Evolutionary conservation across 768 basidiomycete genomes (phyloP).

Genomic region (Daedaleopsis sinensis): DNA sequence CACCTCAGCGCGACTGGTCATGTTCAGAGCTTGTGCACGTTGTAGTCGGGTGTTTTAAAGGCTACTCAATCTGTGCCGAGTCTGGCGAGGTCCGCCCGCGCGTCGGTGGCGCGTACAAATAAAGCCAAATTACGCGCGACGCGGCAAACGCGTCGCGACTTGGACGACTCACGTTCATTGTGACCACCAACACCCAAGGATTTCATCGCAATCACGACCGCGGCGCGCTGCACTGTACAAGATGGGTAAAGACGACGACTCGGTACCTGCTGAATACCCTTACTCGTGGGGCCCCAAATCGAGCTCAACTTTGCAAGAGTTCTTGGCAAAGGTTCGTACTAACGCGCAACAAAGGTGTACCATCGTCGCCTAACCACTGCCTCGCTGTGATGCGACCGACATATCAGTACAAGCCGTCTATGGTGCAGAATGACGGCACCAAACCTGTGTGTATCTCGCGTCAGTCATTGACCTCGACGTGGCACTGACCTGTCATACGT

Average conservation of each 20-base stretch:
- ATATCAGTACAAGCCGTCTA: conserved; percentile 70
- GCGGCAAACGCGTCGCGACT: background rate
- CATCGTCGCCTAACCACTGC: background rate
- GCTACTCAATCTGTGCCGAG: too few relatives aligned
- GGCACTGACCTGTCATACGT: background rate
- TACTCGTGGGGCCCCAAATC: conserved; percentile 56
- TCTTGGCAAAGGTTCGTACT: conserved; percentile 52
- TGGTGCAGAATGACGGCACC: conserved; percentile 77
- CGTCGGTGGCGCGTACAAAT: conserved; percentile 22
- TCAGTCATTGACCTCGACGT: conserved; percentile 25
- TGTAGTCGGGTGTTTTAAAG: too few relatives aligned
- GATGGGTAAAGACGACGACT: conserved; percentile 41
- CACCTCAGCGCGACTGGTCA: too few relatives aligned
- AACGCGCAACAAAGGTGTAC: background rate
- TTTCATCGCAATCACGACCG: too few relatives aligned
- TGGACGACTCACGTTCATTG: background rate
- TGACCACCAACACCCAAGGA: background rate
- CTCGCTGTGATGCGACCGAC: conserved; percentile 1
- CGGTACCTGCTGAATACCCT: conserved; percentile 41
- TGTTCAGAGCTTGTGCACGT: too few relatives aligned
- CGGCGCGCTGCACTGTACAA: background rate
- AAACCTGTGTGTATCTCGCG: conserved; percentile 50
- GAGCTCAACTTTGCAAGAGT: conserved; percentile 49
- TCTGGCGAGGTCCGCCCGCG: background rate
- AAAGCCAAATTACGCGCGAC: conserved; percentile 23